Evolutionary conservation across 202 grass and related monocot genomes (phyloP), one percentile per base, ranked within the genome.

Genomic region (Panicum virgatum): DNA sequence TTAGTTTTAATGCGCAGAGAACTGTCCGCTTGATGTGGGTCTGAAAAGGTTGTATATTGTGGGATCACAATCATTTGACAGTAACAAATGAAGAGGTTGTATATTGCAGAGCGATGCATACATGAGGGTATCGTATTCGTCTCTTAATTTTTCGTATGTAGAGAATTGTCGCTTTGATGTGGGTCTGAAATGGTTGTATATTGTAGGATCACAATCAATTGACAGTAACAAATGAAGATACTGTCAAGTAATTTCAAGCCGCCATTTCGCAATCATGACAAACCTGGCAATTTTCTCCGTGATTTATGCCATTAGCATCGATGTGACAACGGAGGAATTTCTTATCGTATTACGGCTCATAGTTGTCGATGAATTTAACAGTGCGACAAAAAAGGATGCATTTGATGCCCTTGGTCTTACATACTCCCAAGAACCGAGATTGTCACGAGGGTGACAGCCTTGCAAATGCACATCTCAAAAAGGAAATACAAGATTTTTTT

Each of bases 281-380:
- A 77, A 48, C 52, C 29, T 44, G 20, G n/a, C 10, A 26, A 50
- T 47, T 32, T 58, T 37, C 37, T 77, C 58, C 22, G 62, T 70
- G 64, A 52, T 77, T 70, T 45, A n/a, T 60, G 16, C 20, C n/a
- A 62, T 52, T 69, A 62, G 38, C 45, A 27, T 45, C 8, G 50
- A 67, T 58, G 60, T 74, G 71, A 83, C 60, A 44, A 32, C n/a
- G 50, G 10, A 66, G 27, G 25, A 34, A 59, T 84, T 48, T 37
- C 52, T 39, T 53, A 25, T 61, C 37, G 7, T 62, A 37, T 54
- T 65, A n/a, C 59, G 23, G 26, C 3, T 43, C 29, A 66, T 34
- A n/a, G 59, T 27, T 9, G 47, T 6, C 8, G 11, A 52, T 66
- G 25, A 54, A 47, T 5, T 44, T 69, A 54, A 60, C 23, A 26